Evolutionary conservation across 2,329 filamentous ascomycete genomes (phyloP).

Genomic region (Beauveria scarabaeidicola): DNA sequence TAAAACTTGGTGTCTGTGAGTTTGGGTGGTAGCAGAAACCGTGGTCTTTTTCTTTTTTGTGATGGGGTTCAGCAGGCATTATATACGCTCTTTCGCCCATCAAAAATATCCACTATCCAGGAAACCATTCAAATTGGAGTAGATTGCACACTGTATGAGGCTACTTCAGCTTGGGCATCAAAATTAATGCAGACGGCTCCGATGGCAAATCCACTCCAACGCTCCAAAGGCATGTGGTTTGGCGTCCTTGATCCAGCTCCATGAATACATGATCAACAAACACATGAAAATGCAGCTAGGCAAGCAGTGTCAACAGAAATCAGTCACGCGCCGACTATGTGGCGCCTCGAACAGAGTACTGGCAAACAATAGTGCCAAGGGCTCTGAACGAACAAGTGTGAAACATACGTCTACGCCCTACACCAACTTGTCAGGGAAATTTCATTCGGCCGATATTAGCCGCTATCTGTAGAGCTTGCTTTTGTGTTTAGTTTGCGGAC

Average conservation of each 20-base stretch:
- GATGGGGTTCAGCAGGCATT: neutral
- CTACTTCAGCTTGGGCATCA: neutral
- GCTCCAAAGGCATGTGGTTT: neutral
- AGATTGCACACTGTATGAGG: neutral
- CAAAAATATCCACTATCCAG: too few relatives aligned
- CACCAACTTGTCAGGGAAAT: neutral
- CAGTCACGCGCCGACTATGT: neutral
- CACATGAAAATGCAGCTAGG: neutral
- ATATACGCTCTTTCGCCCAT: neutral
- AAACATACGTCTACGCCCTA: neutral
- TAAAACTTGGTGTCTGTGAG: neutral
- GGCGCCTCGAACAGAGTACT: neutral
- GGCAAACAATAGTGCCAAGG: neutral
- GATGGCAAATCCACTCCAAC: neutral
- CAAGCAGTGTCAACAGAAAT: too few relatives aligned
- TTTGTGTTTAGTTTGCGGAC: too few relatives aligned
- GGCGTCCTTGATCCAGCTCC: too few relatives aligned
- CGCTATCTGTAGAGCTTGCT: neutral
- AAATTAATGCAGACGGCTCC: neutral
- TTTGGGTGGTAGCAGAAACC: too few relatives aligned
- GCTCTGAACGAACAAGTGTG: neutral
- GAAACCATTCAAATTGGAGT: too few relatives aligned
- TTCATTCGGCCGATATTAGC: neutral
- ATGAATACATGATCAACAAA: neutral
- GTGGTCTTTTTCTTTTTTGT: neutral